Evolutionary conservation across 2,329 filamentous ascomycete genomes (phyloP), one percentile per base, ranked within the genome.

Genomic region (Fusarium newnesense): DNA sequence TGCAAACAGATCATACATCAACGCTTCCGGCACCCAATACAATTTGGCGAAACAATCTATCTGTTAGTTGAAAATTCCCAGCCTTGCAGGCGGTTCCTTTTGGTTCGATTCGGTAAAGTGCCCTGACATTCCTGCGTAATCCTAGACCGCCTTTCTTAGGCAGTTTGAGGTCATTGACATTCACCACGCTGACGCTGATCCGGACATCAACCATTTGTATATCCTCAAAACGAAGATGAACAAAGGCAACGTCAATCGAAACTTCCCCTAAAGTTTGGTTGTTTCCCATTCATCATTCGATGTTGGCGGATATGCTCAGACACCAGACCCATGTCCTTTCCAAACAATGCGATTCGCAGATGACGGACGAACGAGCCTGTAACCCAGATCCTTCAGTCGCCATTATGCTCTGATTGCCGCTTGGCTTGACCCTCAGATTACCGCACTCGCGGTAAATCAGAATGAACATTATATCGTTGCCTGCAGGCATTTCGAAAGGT

Each of bases 91-190:
- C 26, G 18, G n/a, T 37, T 28, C 42, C 47, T 44, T 39, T 59
- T 26, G 49, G 28, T 47, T 44, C 28, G 46, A 67, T 42, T 42
- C 39, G 52, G 28, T 42, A 40, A 39, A 32, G 30, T 40, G 37
- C 42, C 46, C 63, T 53, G 44, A 28, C 28, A 24, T 21, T 40
- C 24, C n/a, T 36, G 46, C 28, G 47, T 24, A 36, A 52, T 36
- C 49, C 49, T 52, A 62, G 64, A 68, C 65, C 65, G 65, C 65
- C 26, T 68, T 68, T 67, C 63, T 16, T 19, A 36, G 44, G 28
- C 50, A 66, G 18, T 39, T 30, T 26, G 43, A 39, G 18, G 36
- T 12, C 26, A 21, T n/a, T 44, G 13, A 7, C 36, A 52, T 61
- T 32, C 30, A 36, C 43, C 13, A 39, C n/a, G 26, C 18, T 40